Evolutionary conservation across 2,329 filamentous ascomycete species (phyloP), one percentile per base, ranked within the genome.

Genomic region (Aureobasidium lini): DNA sequence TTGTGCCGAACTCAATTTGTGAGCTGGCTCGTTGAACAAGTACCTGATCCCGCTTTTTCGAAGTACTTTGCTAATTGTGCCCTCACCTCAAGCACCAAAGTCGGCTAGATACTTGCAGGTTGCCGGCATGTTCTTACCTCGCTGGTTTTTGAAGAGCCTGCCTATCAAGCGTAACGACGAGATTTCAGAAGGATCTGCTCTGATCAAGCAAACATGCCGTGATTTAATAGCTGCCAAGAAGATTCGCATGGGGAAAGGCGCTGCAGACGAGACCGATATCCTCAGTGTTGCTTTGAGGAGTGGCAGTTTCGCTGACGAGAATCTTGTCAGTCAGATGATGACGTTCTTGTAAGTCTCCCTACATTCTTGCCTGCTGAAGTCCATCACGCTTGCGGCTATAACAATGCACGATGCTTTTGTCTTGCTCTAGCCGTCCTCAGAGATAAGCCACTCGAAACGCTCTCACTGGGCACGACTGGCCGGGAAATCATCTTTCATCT

Each of bases 321-420:
- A 90, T 62, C 81, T 95, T n/a, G 83, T 90, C 37, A 88, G 94
- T 70, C 90, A 95, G 73, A 82, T 94, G 69, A 94, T 95, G 89
- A 94, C 89, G 0, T 93, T 94, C 75, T 81, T 94, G 44, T 54
- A 15, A 32, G 50, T 43, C 28, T 53, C 28, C 23, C 23, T 23
- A 23, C 23, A 23, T 23, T 23, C 23, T 23, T 23, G 23, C 23
- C 2, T 23, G 23, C 23, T 23, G 23, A 23, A 23, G 23, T 23
- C 23, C 23, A 23, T 23, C 23, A 23, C 23, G 23, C 23, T 23
- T 23, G 23, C 23, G 23, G 23, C 23, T 23, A 23, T 23, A 23
- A 23, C 23, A 23, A 23, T 3, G 23, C 23, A 23, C 23, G 23
- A 23, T 23, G 23, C 23, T 23, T 23, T 23, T 23, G 23, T 23